Base-by-base conservation (phyloP, 192 early-diverging fungal species). In the Rhizoclosmatium globosum region DNA sequence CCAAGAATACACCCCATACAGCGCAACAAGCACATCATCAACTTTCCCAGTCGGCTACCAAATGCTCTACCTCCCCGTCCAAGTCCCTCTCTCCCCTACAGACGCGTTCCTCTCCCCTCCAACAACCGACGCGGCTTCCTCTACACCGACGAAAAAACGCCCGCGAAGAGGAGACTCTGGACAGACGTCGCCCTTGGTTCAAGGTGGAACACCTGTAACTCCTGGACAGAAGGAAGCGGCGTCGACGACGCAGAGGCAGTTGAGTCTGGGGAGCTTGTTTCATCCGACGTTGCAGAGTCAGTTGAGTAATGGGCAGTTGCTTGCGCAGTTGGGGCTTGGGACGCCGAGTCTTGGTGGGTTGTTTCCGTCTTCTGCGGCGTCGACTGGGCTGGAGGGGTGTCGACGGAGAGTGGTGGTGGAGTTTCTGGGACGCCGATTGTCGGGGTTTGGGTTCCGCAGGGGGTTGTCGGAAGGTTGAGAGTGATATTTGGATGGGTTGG, bases 231-330 rank as follows among this genome's bases (percentile, higher is more conserved):
- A 53, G 50, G 6, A 53, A 53, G 9, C 50, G 17, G 50, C 1
- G 17, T 53, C 50, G 31, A 31, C 31, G 31, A 31, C 50, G 17
- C 9, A 13, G 0, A 0, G 50, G 50, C 50, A 53, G 17, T 53
- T 68, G 19, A 68, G 67, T 21, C 21, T 68, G 1, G n/a, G 31
- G 11, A 42, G 31, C 45, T 68, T 68, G 46, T 68, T 68, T 21
- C 67, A 68, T 68, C 67, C 67, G 45, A 68, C 67, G 15, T 47
- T 68, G 11, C 67, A 68, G 45, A 68, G 38, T 15, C 67, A 68
- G 45, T 43, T 68, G 67, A 68, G 67, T 46, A 68, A 68, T 1
- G 21, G 31, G 13, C 67, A 68, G 21, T 44, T 68, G 13, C 43
- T 68, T n/a, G 13, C 64, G 11, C 64, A 65, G 44, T 15, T 23